phyloP scores from a whole-genome alignment of 2,329 filamentous ascomycete genomes.

The Paecilomyces sp. region DNA sequence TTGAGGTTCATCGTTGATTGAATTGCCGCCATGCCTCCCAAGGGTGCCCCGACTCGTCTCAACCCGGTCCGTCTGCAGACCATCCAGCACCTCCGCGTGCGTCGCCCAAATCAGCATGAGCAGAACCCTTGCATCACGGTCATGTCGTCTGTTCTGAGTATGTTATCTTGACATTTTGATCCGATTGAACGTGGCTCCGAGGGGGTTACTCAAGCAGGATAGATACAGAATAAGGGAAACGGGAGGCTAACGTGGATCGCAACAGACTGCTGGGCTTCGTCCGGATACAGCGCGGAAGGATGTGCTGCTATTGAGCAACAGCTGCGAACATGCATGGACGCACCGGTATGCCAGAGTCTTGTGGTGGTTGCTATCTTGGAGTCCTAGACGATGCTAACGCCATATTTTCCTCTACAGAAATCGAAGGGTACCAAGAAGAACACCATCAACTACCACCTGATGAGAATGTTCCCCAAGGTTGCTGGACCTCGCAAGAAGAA shows the following conservation, averaged over 20 bases:
- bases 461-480: constrained; percentile 67
- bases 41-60: constrained; percentile 36
- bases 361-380: not conserved
- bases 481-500: constrained; percentile 63
- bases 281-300: constrained; percentile 45
- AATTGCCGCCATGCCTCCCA: constrained; percentile 32
- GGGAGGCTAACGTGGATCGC: not conserved
- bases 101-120: constrained; percentile 55
- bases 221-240: not conserved
- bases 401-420: constrained; percentile 39
- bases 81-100: constrained; percentile 52
- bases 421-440: constrained; percentile 56
- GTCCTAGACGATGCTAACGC: not conserved
- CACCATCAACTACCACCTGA: constrained; percentile 86
- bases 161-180: constrained; percentile 12
- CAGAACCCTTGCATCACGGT: constrained; percentile 58
- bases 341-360: constrained; percentile 50
- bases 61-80: constrained; percentile 41
- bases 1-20: not conserved
- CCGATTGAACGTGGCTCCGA: not conserved
- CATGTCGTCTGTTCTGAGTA: constrained; percentile 63
- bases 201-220: not conserved
- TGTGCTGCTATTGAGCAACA: constrained; percentile 56
- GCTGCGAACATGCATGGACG: constrained; percentile 70
- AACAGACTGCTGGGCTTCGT: constrained; percentile 41